Evolutionary conservation across 2,329 filamentous ascomycete species (phyloP).

Genomic region (Hypomyces perniciosus): DNA sequence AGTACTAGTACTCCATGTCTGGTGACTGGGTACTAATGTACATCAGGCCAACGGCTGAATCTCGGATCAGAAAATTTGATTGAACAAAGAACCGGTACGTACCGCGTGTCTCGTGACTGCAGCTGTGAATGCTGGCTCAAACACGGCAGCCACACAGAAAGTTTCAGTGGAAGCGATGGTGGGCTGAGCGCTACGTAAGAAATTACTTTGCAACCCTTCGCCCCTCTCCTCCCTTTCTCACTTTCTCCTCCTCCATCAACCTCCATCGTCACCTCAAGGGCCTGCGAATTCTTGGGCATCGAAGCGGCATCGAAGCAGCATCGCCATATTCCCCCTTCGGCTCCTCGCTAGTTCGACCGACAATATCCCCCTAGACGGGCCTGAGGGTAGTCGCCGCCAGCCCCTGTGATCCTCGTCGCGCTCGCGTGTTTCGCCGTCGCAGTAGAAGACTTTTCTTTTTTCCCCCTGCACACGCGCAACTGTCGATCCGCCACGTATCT

Average conservation of each 20-base stretch:
- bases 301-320: constrained; percentile 2
- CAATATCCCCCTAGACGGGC: constrained; percentile 3
- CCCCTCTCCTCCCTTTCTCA: constrained; percentile 9
- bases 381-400: constrained; percentile 9
- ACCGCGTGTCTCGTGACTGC: background rate
- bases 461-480: constrained; percentile 12
- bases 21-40: too few species aligned
- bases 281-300: constrained; percentile 1
- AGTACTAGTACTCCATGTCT: too few species aligned
- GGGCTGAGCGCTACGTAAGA: background rate
- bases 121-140: background rate
- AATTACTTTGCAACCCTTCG: constrained; percentile 5
- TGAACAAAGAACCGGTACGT: background rate
- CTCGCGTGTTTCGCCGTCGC: constrained; percentile 13
- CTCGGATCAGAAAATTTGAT: too few species aligned
- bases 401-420: constrained; percentile 14
- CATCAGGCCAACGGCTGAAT: too few species aligned
- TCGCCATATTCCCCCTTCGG: background rate
- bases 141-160: constrained; percentile 2
- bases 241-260: constrained; percentile 11
- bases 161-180: constrained; percentile 4
- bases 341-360: constrained; percentile 4
- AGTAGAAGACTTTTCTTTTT: constrained; percentile 17
- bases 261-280: constrained; percentile 5
- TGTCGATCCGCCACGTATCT: constrained; percentile 10